These are phyloP conservation scores for Cercospora zeae-maydis DNA, from an alignment of 2,329 filamentous ascomycete genomes.

Conservation along the genomic window DNA sequence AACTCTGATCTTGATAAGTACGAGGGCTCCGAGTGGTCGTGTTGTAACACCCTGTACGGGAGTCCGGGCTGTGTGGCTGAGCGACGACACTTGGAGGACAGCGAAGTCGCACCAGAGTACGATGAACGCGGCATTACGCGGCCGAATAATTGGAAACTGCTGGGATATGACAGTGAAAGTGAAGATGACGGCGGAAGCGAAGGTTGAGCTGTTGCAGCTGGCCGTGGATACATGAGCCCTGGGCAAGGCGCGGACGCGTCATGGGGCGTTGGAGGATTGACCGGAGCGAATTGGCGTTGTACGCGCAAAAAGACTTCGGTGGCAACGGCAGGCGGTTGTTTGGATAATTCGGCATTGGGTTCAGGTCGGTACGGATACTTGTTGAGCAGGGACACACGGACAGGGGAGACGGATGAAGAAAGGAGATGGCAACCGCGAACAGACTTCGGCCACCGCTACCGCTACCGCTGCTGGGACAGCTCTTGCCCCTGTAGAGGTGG, in stretches of 20 bases:
- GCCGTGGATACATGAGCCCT: not conserved
- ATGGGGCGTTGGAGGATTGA: not conserved
- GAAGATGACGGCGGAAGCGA: not conserved
- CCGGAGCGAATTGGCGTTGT: no score
- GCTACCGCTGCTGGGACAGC: not conserved
- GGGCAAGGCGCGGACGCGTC: not conserved
- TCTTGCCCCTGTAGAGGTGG: not conserved
- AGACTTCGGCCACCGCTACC: not conserved
- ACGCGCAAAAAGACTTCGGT: not conserved
- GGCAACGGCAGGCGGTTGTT: not conserved
- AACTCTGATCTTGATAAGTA: not conserved
- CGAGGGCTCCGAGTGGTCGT: not conserved
- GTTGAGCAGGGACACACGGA: not conserved
- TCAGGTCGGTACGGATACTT: not conserved
- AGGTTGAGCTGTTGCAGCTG: not conserved
- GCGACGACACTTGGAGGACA: not conserved
- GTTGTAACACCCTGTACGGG: not conserved
- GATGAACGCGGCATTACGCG: not conserved
- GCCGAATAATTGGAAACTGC: not conserved
- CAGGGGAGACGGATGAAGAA: not conserved
- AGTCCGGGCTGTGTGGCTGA: not conserved
- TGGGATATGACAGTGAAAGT: not conserved
- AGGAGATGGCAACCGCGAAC: not conserved
- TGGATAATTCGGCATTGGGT: not conserved
- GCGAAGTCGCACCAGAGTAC: not conserved